Evolutionary conservation across 2,329 filamentous ascomycete species (phyloP), one percentile per base, ranked within the genome.

Genomic region (Lachnellula cervina): DNA sequence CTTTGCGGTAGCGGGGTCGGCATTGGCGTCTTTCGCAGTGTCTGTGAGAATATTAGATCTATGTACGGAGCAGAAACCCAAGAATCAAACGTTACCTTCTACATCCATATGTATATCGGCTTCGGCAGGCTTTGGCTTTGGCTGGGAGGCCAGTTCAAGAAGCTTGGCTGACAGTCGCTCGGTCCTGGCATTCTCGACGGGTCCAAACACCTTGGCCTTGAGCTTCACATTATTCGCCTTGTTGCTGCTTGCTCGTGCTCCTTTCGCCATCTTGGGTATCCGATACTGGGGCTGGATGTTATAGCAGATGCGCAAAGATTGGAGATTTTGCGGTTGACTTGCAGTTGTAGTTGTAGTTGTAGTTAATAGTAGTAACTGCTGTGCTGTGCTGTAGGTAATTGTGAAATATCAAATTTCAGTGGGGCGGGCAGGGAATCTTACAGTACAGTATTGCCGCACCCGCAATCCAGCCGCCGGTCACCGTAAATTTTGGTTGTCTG

Each of bases 91-190:
- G 55, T 62, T 55, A 49, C 66, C 70, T 64, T 73, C 68, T 63
- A 68, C 70, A 51, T 77, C 74, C 70, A 82, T 79, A 54, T 75
- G 76, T 62, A 79, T 72, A 61, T 82, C 72, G 48, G 69, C 67
- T 43, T 78, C 74, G 64, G 79, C 76, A 44, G 76, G 71, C 54
- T 73, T 71, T 49, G 88, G 85, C 71, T 88, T 90, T 58, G 89
- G 86, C 69, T 91, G 85, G 55, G 86, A 80, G 47, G 88, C 88
- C 65, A 96, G 72, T 70, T 92, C 90, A 68, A 92, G 79, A 58
- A 97, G 79, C 74, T 94, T 96, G 59, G 89, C 88, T 40, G 90
- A 90, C 37, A 97, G 82, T 63, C 93, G 86, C 73, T 92, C 87
- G 52, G 86, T 87, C 64, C 93, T 83, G 46, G 88, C 91, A 66